Percentiles rank a stretch among this genome's conserved stretches.
These are phyloP conservation scores for Hygrophoropsis aurantiaca DNA, from an alignment of 768 basidiomycete genomes.

Conservation along the genomic window DNA sequence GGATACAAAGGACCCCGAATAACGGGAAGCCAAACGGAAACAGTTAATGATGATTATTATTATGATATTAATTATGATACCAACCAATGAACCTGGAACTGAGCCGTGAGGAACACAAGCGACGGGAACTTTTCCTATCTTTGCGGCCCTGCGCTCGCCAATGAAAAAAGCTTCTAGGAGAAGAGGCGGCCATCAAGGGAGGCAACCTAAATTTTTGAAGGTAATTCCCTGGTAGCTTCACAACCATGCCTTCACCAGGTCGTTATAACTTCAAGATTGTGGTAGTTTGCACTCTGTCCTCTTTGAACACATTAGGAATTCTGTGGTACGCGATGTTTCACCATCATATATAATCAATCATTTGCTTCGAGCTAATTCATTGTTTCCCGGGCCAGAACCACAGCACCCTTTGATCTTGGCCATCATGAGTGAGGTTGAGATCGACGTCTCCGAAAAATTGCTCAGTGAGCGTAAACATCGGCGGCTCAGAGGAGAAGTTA, in stretches of 20 bases:
- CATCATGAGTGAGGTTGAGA: slow-evolving; percentile 20
- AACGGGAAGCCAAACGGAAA: slow-evolving; percentile 5
- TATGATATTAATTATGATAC: too few species aligned
- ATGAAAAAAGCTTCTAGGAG: slow-evolving; percentile 7
- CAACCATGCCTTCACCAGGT: too few species aligned
- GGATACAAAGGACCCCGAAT: slow-evolving; percentile 19
- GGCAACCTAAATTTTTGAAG: slow-evolving; percentile 17
- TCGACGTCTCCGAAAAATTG: slow-evolving; percentile 47
- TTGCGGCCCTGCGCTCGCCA: slow-evolving; percentile 19
- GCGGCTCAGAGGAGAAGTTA: slow-evolving; percentile 48
- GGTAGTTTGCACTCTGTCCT: too few species aligned
- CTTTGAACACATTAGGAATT: slow-evolving; percentile 9
- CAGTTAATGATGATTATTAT: slow-evolving; percentile 6
- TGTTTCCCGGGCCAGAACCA: slow-evolving; percentile 5
- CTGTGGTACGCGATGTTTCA: slow-evolving; percentile 19
- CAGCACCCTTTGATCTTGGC: slow-evolving; percentile 20
- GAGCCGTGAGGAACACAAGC: too few species aligned
- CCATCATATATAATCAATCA: slow-evolving; percentile 15
- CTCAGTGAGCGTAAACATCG: slow-evolving; percentile 39
- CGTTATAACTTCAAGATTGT: too few species aligned
- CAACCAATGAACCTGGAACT: too few species aligned
- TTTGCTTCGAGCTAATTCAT: slow-evolving; percentile 10
- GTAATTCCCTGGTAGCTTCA: too few species aligned
- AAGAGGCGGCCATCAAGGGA: slow-evolving; percentile 16
- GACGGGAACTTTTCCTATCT: slow-evolving; percentile 13